phyloP scores from a whole-genome alignment of 768 basidiomycete species.

The Leccinum arenicola region DNA sequence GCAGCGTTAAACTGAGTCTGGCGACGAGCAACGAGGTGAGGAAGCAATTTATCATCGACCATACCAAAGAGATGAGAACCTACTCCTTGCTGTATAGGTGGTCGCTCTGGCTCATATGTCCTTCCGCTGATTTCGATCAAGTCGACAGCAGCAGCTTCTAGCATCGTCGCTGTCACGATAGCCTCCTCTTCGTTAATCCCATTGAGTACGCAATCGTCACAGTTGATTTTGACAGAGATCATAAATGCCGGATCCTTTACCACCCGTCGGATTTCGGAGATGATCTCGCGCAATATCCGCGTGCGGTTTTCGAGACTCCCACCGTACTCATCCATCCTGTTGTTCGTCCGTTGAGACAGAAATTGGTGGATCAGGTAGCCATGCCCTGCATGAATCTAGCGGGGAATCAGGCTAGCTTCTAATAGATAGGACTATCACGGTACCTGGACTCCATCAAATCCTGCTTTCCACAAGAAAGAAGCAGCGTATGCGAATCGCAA shows the following conservation, averaged over 20 bases:
- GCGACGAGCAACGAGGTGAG: neutral
- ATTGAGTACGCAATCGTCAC: constrained; percentile 24
- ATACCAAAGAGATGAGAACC: neutral
- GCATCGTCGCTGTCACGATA: constrained; percentile 25
- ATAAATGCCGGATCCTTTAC: constrained; percentile 33
- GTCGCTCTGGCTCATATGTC: constrained; percentile 29
- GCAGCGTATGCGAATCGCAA: constrained; percentile 53
- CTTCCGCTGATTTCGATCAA: constrained; percentile 43
- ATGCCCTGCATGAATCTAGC: constrained; percentile 43
- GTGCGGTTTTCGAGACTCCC: constrained; percentile 50
- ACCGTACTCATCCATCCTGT: constrained; percentile 55
- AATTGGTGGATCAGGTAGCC: constrained; percentile 49
- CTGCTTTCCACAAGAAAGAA: constrained; percentile 50
- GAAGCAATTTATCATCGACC: neutral
- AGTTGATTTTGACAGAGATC: constrained; percentile 35
- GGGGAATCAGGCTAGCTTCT: neutral
- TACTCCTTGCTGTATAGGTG: constrained; percentile 10
- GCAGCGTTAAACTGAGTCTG: constrained; percentile 13
- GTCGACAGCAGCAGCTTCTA: constrained; percentile 37
- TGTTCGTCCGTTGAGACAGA: constrained; percentile 41
- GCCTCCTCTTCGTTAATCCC: constrained; percentile 36
- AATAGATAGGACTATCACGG: neutral
- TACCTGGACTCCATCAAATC: constrained; percentile 66
- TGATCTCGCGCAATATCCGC: constrained; percentile 47
- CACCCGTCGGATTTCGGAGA: constrained; percentile 40